These are phyloP conservation scores for Zhuliangozyma parablackwelliae DNA, from an alignment of 1,139 yeast species.

Conservation along the genomic window DNA sequence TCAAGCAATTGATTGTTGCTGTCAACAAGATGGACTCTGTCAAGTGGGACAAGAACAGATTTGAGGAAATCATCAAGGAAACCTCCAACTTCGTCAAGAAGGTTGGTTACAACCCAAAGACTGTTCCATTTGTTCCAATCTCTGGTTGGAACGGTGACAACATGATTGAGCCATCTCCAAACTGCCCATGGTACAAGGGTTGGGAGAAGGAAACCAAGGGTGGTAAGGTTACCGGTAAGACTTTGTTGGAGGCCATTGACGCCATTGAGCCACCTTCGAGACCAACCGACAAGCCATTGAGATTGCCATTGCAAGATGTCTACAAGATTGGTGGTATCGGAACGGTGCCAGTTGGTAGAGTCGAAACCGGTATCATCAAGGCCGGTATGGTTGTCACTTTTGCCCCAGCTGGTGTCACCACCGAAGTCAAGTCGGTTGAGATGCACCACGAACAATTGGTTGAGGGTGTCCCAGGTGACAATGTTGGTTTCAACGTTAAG, in stretches of 20 bases:
- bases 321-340: slow-evolving; percentile 94
- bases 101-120: slow-evolving; percentile 91
- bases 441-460: slow-evolving; percentile 88
- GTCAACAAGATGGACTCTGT: slow-evolving; percentile 94
- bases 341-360: slow-evolving; percentile 93
- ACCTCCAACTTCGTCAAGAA: slow-evolving; percentile 85
- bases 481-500: slow-evolving; percentile 93
- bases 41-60: slow-evolving; percentile 79
- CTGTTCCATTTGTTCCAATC: slow-evolving; percentile 88
- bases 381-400: slow-evolving; percentile 88
- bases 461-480: slow-evolving; percentile 92
- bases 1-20: slow-evolving; percentile 82
- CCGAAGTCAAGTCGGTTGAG: slow-evolving; percentile 91
- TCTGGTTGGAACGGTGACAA: slow-evolving; percentile 95
- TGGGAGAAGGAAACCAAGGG: slow-evolving; percentile 84
- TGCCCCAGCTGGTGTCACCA: slow-evolving; percentile 90
- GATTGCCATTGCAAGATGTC: slow-evolving; percentile 89
- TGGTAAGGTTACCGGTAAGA: slow-evolving; percentile 77
- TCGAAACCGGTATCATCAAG: slow-evolving; percentile 88
- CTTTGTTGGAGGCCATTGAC: slow-evolving; percentile 83
- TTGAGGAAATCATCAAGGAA: slow-evolving; percentile 79
- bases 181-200: slow-evolving; percentile 92
- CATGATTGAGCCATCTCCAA: slow-evolving; percentile 79
- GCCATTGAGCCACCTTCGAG: slow-evolving; percentile 81
- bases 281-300: slow-evolving; percentile 87